phyloP scores from a whole-genome alignment of 306 rosid genomes.

The Malus sylvestris region DNA sequence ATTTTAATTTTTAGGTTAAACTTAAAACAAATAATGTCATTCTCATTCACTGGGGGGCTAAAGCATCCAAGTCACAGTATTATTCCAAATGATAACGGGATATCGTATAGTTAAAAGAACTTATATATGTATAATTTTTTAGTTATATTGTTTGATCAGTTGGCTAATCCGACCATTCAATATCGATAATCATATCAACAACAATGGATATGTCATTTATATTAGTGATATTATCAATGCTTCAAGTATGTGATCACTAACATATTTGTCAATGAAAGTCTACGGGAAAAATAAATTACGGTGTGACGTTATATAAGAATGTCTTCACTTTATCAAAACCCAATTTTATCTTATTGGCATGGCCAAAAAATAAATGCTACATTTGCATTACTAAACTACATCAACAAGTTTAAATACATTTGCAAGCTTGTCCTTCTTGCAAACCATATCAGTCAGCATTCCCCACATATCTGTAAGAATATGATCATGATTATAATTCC shows the following conservation, averaged over 20 bases:
- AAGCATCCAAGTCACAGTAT: no score
- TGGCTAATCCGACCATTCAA: no score
- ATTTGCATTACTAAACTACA: conserved; percentile 20
- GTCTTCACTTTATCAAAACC: neutral
- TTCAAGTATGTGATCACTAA: no score
- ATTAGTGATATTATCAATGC: neutral
- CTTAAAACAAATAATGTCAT: neutral
- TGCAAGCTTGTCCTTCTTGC: conserved; percentile 26
- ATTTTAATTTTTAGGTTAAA: no score
- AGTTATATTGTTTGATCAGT: fast-evolving
- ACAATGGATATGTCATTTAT: no score
- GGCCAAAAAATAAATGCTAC: neutral
- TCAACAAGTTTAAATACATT: conserved; percentile 32
- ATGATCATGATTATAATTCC: no score
- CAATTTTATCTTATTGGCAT: neutral
- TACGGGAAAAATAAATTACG: no score
- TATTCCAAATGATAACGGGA: no score
- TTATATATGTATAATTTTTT: no score
- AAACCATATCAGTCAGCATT: conserved; percentile 33
- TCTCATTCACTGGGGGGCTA: neutral
- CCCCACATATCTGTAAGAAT: conserved; percentile 23
- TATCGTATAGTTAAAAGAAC: no score
- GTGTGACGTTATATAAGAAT: neutral
- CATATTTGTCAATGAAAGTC: neutral
- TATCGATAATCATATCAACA: no score